phyloP scores from a whole-genome alignment of 192 early-diverging fungal genomes.

The Coemansia sp. region DNA sequence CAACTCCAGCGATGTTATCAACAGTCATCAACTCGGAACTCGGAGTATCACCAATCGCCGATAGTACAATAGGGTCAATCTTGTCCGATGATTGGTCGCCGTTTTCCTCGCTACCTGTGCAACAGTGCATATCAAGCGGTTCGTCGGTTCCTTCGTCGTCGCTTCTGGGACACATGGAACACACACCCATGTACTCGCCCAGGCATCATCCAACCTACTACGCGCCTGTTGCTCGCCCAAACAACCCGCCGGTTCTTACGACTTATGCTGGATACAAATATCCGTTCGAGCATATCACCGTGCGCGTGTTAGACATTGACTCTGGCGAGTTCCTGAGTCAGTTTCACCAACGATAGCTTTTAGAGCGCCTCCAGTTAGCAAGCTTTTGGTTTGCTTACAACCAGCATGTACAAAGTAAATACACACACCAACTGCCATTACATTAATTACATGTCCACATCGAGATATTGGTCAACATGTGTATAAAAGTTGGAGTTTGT shows the following conservation, averaged over 20 bases:
- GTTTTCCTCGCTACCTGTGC: conserved; percentile 24
- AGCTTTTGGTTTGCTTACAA: neutral
- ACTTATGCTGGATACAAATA: conserved; percentile 34
- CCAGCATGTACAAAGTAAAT: conserved; percentile 7
- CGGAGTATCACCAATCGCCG: neutral
- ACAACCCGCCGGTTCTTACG: conserved; percentile 13
- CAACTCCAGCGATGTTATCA: neutral
- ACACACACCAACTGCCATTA: neutral
- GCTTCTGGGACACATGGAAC: conserved; percentile 19
- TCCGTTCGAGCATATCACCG: conserved; percentile 31
- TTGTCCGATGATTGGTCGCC: conserved; percentile 42
- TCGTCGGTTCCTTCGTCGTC: conserved; percentile 7
- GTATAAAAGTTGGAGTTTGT: neutral
- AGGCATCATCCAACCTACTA: neutral
- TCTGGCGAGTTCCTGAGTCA: conserved; percentile 43
- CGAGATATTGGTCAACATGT: neutral
- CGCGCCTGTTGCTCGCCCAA: neutral
- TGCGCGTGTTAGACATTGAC: conserved; percentile 38
- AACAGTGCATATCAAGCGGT: conserved; percentile 18
- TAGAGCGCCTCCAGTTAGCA: neutral
- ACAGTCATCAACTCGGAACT: neutral
- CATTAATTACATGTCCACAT: neutral
- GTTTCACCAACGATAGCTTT: conserved; percentile 14
- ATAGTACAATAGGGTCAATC: neutral
- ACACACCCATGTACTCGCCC: conserved; percentile 22